phyloP scores from a whole-genome alignment of 140 eudicot species.

The Oenanthe javanica region DNA sequence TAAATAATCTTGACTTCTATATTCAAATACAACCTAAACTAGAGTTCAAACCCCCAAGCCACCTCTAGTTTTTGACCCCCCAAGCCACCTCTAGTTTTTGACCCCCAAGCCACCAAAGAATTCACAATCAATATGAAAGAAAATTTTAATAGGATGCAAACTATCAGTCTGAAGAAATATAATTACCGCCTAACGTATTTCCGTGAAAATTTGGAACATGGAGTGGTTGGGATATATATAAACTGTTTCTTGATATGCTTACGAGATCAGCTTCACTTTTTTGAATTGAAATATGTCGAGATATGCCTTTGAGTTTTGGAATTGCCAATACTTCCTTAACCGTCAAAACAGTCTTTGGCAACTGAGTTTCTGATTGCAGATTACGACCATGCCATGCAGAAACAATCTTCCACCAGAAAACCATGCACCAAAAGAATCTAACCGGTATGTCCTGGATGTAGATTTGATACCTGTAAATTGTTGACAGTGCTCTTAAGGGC shows the following conservation, averaged over 20 bases:
- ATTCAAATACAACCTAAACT: too few relatives aligned
- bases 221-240: neutral
- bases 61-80: too few relatives aligned
- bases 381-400: neutral
- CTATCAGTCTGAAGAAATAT: neutral
- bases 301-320: slow-evolving; percentile 3
- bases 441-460: neutral
- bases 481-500: neutral
- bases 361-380: neutral
- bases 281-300: neutral
- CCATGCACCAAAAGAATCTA: neutral
- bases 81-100: neutral
- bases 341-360: neutral
- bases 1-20: too few relatives aligned
- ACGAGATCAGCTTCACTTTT: neutral
- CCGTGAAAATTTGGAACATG: neutral
- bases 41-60: too few relatives aligned
- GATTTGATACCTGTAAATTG: neutral
- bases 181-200: neutral
- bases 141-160: neutral
- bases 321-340: neutral
- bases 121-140: neutral
- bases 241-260: neutral
- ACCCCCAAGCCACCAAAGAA: neutral
- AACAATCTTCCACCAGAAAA: neutral